Evolutionary conservation across 208 protist species (phyloP), one percentile per base, ranked within the genome.

Genomic region (Leishmania major): DNA sequence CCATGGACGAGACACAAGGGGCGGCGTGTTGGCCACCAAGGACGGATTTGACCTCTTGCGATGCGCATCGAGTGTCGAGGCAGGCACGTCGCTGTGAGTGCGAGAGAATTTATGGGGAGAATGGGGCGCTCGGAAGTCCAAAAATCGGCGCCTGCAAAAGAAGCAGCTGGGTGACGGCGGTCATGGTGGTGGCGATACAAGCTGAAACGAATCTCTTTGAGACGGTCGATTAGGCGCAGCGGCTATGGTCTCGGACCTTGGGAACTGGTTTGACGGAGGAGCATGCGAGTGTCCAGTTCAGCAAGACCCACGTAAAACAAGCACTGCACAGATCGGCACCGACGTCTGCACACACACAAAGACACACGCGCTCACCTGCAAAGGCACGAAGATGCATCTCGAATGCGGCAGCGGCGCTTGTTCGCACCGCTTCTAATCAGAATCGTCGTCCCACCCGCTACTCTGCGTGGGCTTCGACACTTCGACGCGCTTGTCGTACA

Each of bases 361-460:
- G 10, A 53, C 45, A 55, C 25, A 3, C 5, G 0, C 13, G 22
- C 22, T 6, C 28, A 74, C 17, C 8, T n/a, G 7, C 5, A 31
- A 51, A 55, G 17, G 45, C 17, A 35, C 70, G 28, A 2, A 53
- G 19, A 45, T 35, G 43, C n/a, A 19, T 6, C n/a, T 7, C 13
- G 28, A 31, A 2, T 74, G 11, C 25, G 22, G 35, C 35, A 37
- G 40, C 22, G 2, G 37, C 10, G 67, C 40, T n/a, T 25, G 40
- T 28, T 13, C 15, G 67, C 37, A 45, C 4, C 10, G 31, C 28
- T 51, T 31, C 40, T 82, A 85, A 59, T 88, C 84, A 10, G 79
- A 84, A 70, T 90, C 88, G 69, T 98, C 93, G 78, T 98, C 96
- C 96, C 96, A 98, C 35, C 94, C 92, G 78, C 94, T 97, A 55